Percentiles rank a stretch among this genome's conserved stretches.
These are phyloP conservation scores for Ciborinia camelliae DNA, from an alignment of 2,329 filamentous ascomycete genomes.

Conservation along the genomic window DNA sequence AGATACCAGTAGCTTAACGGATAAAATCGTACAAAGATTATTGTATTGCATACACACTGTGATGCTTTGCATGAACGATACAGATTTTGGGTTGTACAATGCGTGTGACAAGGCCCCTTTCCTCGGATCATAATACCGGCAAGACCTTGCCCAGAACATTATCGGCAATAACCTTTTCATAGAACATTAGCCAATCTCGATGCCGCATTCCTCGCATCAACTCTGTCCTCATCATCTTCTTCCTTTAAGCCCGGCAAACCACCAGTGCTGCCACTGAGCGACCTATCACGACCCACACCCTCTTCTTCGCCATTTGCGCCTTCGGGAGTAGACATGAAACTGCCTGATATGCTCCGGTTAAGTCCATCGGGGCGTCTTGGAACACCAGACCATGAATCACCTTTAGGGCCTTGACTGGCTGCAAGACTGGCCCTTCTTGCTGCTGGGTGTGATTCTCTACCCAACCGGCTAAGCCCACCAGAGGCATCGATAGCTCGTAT, in stretches of 20 bases:
- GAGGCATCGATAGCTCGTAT: constrained; percentile 89
- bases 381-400: constrained; percentile 97
- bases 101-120: constrained; percentile 12
- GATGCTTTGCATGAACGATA: constrained; percentile 19
- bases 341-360: constrained; percentile 72
- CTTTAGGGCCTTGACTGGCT: constrained; percentile 90
- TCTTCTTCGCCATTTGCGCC: constrained; percentile 56
- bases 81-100: constrained; percentile 18
- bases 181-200: constrained; percentile 59
- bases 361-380: constrained; percentile 72
- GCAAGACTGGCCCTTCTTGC: constrained; percentile 71
- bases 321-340: constrained; percentile 62
- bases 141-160: not conserved
- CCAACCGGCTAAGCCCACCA: constrained; percentile 84
- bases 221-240: constrained; percentile 86
- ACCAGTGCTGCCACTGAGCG: constrained; percentile 35
- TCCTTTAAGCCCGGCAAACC: constrained; percentile 62
- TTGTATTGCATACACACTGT: constrained; percentile 20
- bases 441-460: constrained; percentile 78
- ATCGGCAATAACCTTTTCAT: constrained; percentile 6
- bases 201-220: constrained; percentile 94
- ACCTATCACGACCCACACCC: constrained; percentile 36
- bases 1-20: constrained; percentile 14
- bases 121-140: constrained; percentile 15
- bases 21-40: constrained; percentile 19